Evolutionary conservation across 306 rosid species (phyloP).

Genomic region (Gastrolobium bilobum): DNA sequence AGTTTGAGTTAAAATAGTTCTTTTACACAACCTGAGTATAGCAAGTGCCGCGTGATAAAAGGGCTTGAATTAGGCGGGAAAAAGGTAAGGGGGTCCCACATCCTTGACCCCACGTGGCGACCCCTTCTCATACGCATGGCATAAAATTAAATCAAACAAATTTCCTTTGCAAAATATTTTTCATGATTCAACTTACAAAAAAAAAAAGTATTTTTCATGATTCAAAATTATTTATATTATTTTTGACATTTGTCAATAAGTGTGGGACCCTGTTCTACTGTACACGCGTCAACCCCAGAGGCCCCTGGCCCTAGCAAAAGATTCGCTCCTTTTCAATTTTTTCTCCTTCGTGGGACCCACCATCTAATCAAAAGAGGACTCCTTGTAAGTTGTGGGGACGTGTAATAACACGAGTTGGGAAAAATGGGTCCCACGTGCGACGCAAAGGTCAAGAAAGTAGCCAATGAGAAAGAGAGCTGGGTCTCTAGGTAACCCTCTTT

Average conservation of each 20-base stretch:
- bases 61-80: background rate
- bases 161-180: too few relatives aligned
- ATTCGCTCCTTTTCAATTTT: conserved; percentile 20
- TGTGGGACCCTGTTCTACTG: conserved; percentile 16
- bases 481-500: conserved; percentile 63
- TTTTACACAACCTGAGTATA: background rate
- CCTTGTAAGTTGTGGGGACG: conserved; percentile 1
- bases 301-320: conserved; percentile 31
- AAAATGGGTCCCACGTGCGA: conserved; percentile 70
- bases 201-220: too few relatives aligned
- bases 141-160: background rate
- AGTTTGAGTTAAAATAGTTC: too few relatives aligned
- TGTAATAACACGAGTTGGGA: conserved; percentile 38
- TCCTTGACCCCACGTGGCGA: conserved; percentile 5
- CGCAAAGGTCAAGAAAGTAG: conserved; percentile 68
- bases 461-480: conserved; percentile 69
- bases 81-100: background rate
- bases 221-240: background rate
- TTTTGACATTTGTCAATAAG: conserved; percentile 11
- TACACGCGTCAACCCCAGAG: conserved; percentile 45
- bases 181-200: too few relatives aligned
- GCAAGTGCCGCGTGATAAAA: background rate
- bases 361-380: background rate
- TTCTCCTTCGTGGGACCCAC: conserved; percentile 39
- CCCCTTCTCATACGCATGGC: conserved; percentile 5